Base-by-base conservation (phyloP, 2,329 filamentous ascomycete genomes). In the Paracamarosporium sp. region DNA sequence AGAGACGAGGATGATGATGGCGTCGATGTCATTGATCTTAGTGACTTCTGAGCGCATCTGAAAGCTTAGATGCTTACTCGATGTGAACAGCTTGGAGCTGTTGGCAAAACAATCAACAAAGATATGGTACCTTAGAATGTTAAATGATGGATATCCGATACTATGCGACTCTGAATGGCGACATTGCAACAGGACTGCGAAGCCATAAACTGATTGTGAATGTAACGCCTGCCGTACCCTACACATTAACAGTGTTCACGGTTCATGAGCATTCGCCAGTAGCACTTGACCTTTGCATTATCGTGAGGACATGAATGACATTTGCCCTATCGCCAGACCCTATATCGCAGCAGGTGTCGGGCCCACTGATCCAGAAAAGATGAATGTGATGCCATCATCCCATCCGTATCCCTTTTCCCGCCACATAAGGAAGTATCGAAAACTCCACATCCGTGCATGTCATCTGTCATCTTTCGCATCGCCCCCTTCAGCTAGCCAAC, bases 231-330 rank as follows among this genome's bases (percentile, higher is more conserved):
- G 15, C 36, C n/a, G 43, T 30, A 50, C 17, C n/a, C 17, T 43
- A 20, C 28, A 28, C 25, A 44, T 13, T 45, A 13, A 12, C 28
- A 45, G 22, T 15, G 27, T 41, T 51, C 36, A 51, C 27, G 17
- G 31, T 15, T 45, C 5, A 31, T 25, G 17, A 43, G 48, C 20
- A 36, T 45, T 15, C 30, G 6, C 30, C 9, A 2, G 28, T 46
- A 33, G 41, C 48, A 56, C 54, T 52, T 38, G 35, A 38, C 48
- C 38, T 53, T 48, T 50, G 52, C 43, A 41, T 55, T 43, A 57
- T 70, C 68, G 65, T 71, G 59, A 71, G 68, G 66, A 73, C 69
- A 67, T 71, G 69, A 72, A 55, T 72, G 71, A 67, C 66, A 74
- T 72, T 70, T 71, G 69, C 68, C 65, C 69, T 71, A 70, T 69